These are phyloP conservation scores for Scheffersomyces stambukii DNA, from an alignment of 1,139 yeast species.

Conservation along the genomic window DNA sequence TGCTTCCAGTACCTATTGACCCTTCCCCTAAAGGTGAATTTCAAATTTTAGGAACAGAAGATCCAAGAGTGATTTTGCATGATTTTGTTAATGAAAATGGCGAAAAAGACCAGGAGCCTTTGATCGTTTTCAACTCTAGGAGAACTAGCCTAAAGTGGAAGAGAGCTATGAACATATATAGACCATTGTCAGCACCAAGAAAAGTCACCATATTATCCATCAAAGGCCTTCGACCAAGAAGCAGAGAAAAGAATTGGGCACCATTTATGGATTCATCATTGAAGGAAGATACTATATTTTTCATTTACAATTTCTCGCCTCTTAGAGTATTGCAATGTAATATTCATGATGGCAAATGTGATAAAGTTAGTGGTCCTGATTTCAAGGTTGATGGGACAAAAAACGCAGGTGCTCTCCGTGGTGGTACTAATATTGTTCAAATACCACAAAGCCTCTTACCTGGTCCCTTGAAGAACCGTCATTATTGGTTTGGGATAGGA, in stretches of 20 bases:
- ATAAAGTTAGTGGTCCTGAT: constrained; percentile 12
- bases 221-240: constrained; percentile 14
- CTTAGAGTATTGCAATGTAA: constrained; percentile 15
- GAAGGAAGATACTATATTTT: constrained; percentile 11
- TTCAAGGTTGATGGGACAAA: constrained; percentile 11
- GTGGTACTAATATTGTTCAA: constrained; percentile 14
- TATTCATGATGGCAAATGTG: constrained; percentile 13
- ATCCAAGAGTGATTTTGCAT: constrained; percentile 34
- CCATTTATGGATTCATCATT: constrained; percentile 26
- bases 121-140: constrained; percentile 42
- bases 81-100: constrained; percentile 25
- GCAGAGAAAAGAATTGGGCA: constrained; percentile 40
- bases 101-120: constrained; percentile 32
- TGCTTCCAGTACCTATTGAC: constrained; percentile 25
- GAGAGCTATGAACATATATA: constrained; percentile 28
- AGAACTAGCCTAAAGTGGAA: constrained; percentile 15
- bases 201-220: constrained; percentile 21
- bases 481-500: constrained; percentile 35
- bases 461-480: constrained; percentile 11
- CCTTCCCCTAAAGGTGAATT: constrained; percentile 11
- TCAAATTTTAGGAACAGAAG: constrained; percentile 39
- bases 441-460: constrained; percentile 9
- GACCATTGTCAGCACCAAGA: constrained; percentile 22
- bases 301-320: constrained; percentile 18
- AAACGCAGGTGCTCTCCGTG: constrained; percentile 15